phyloP scores from a whole-genome alignment of 2,329 filamentous ascomycete species.

The Clonostachys byssicola region DNA sequence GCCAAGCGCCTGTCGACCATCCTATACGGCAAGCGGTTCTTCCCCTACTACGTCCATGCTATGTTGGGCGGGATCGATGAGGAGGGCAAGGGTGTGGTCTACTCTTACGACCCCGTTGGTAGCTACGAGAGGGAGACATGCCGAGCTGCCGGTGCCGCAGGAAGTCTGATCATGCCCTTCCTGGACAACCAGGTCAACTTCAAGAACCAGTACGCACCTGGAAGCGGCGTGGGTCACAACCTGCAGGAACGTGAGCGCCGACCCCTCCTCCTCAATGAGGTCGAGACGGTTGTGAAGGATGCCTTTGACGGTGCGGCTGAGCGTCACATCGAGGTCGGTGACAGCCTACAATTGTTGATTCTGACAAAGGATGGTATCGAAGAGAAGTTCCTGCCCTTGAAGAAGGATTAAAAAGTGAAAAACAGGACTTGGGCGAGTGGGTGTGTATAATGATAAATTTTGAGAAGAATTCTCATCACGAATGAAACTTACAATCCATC shows the following conservation, averaged over 20 bases:
- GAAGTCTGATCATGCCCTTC: constrained; percentile 97
- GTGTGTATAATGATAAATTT: constrained; percentile 19
- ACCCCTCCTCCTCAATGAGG: constrained; percentile 67
- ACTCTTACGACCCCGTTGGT: constrained; percentile 96
- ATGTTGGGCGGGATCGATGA: constrained; percentile 94
- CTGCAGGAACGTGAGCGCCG: constrained; percentile 67
- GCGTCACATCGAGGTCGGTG: constrained; percentile 98
- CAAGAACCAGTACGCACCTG: constrained; percentile 96
- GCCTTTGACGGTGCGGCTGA: constrained; percentile 97
- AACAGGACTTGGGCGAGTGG: constrained; percentile 3
- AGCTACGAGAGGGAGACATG: constrained; percentile 98
- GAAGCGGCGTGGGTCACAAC: constrained; percentile 77
- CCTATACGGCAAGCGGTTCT: constrained; percentile 96
- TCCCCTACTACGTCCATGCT: constrained; percentile 95
- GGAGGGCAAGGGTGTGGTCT: constrained; percentile 88
- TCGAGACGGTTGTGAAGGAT: constrained; percentile 89
- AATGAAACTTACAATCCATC: too few relatives aligned
- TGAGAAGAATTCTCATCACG: too few relatives aligned
- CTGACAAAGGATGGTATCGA: constrained; percentile 86
- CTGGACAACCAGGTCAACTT: constrained; percentile 99
- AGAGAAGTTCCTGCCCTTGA: constrained; percentile 79
- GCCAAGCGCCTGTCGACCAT: constrained; percentile 94
- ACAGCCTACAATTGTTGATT: constrained; percentile 91
- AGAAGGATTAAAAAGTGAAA: constrained; percentile 67
- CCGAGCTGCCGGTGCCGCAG: constrained; percentile 85